Base-by-base conservation (phyloP, 2,329 filamentous ascomycete genomes). In the Beauveria australis region DNA sequence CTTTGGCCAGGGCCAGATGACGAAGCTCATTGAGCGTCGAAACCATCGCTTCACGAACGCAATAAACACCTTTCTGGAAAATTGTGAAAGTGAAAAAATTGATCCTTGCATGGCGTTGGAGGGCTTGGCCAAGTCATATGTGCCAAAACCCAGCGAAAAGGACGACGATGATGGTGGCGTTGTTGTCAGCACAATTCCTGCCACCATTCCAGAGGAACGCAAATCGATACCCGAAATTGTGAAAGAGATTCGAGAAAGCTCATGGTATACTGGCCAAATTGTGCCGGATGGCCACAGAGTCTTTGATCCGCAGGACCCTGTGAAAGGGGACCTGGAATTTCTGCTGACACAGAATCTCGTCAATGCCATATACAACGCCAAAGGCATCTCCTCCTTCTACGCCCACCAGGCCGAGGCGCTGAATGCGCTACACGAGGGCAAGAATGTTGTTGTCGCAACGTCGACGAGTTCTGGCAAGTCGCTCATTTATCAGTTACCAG, bases 401-500 rank as follows among this genome's bases (percentile, higher is more conserved):
- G 86, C 90, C 0, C 94, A 99, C 72, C 94, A 99, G 74, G 86
- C 92, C 0, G 90, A 96, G 74, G 94, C 94, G 0, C 91, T 99
- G 67, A 99, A 99, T 69, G 85, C 88, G 63, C 78, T 99, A 1
- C 81, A 93, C 60, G 83, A 88, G 3, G 93, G 92, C 0, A 83
- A 88, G 43, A 87, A 97, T 71, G 91, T 97, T 16, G 93, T 99
- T 56, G 88, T 99, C 1, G 88, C 92, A 1, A 99, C 94, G 0
- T 96, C 93, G 0, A 99, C 94, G 0, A 96, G 91, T 70, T 99
- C 94, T 1, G 94, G 94, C 12, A 99, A 99, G 73, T 97, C 92
- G 6, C 77, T 99, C n/a, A 97, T 99, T 63, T 99, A 97, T 69
- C 94, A 99, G 69, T 82, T 99, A 18, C 94, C 94, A 0, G 91